Base-by-base conservation (phyloP, 495 filamentous ascomycete genomes). In the Trichoderma erinaceum region DNA sequence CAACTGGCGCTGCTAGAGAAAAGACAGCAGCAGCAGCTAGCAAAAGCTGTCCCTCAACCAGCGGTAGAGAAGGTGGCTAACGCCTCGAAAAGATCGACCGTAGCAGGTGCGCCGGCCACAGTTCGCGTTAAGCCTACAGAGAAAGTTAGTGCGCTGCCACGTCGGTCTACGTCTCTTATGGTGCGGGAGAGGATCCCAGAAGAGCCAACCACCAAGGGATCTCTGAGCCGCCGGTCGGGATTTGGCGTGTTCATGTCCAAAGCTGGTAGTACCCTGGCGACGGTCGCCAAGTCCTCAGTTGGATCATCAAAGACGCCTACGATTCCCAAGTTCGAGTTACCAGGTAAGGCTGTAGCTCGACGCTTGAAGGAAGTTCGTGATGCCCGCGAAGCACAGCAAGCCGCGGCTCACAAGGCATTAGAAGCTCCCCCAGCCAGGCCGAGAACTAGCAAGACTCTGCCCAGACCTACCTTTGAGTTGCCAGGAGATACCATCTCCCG, bases 401-500 rank as follows among this genome's bases (percentile, higher is more conserved):
- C 70, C 41, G 69, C 69, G 29, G 68, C 71, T 58, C 74, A 71
- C 50, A 74, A 76, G 12, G 76, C 78, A 10, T 73, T 75, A n/a
- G 77, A 78, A 67, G 78, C 78, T 10, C 79, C 78, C 35, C 70
- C 75, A 70, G 35, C 35, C 35, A 85, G 89, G 77, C 89, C 88
- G 0, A 32, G 18, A 43, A 32, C n/a, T n/a, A 81, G 75, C 38
- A 90, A 87, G 71, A 74, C 82, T 10, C 83, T 83, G 12, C 90
- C 88, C 6, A 82, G 79, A 41, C 77, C 90, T 13, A 84, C 78
- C 21, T 93, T 92, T 73, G 85, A 89, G 72, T 81, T 93, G 27
- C 88, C 89, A 0, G 89, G 90, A 41, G 90, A 92, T 68, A 89
- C 87, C 32, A 80, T 92, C 41, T 88, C 89, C 27, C 86, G 86